These are phyloP conservation scores for Rhizophagus sp. DNA, from an alignment of 192 early-diverging fungal genomes.

Conservation along the genomic window DNA sequence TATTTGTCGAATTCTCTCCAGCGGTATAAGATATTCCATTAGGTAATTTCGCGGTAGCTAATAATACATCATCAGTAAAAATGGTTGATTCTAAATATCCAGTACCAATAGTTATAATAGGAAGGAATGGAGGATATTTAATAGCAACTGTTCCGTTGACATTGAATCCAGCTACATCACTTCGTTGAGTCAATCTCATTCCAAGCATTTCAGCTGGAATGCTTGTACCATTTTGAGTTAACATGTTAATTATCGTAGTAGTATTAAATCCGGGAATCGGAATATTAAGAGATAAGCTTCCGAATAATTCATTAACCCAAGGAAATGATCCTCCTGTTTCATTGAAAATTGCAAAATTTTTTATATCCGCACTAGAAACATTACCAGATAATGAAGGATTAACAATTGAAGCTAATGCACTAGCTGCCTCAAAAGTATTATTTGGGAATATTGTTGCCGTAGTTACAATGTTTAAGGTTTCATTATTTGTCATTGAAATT, in stretches of 20 bases:
- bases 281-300: background rate
- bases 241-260: background rate
- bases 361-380: background rate
- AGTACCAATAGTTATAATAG: background rate
- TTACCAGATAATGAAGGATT: background rate
- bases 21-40: background rate
- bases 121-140: background rate
- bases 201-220: background rate
- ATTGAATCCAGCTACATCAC: background rate
- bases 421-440: background rate
- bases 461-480: background rate
- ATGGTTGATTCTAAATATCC: background rate
- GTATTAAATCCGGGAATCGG: background rate
- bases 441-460: background rate
- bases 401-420: background rate
- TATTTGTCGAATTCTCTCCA: background rate
- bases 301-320: background rate
- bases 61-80: background rate
- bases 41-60: background rate
- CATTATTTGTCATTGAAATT: slow-evolving; percentile 5
- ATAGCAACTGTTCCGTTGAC: background rate
- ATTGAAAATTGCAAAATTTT: background rate
- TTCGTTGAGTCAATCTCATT: background rate
- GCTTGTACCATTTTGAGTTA: background rate
- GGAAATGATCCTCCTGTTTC: background rate